Percentiles rank a stretch among this genome's conserved stretches.
These are phyloP conservation scores for Aphanomyces astaci DNA, from an alignment of 352 stramenopile genomes.

Conservation along the genomic window DNA sequence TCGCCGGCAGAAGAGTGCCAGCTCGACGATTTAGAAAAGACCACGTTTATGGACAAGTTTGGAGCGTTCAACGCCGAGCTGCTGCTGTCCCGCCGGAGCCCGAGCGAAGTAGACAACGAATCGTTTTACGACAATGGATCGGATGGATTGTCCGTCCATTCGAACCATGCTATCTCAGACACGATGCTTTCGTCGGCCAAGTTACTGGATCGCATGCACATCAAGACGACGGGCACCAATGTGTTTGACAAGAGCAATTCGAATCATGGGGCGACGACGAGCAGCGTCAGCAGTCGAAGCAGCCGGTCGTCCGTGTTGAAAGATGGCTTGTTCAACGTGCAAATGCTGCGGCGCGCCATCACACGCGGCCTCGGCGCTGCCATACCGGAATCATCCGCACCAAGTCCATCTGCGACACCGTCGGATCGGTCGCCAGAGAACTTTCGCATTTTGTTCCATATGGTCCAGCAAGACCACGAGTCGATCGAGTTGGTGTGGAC, in stretches of 20 bases:
- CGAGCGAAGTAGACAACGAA: background rate
- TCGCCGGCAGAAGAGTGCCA: constrained; percentile 74
- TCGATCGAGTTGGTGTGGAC: constrained; percentile 93
- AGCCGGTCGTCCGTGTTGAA: background rate
- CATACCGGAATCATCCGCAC: background rate
- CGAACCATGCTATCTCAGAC: background rate
- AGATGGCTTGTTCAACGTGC: background rate
- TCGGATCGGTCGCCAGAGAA: constrained; percentile 57
- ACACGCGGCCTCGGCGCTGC: background rate
- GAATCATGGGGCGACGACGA: background rate
- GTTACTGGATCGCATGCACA: constrained; percentile 3
- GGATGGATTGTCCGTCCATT: too few species aligned
- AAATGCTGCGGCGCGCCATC: background rate
- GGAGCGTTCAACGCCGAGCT: constrained; percentile 18
- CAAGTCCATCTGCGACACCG: too few species aligned
- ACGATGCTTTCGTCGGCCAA: background rate
- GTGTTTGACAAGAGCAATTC: background rate
- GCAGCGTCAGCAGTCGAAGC: background rate
- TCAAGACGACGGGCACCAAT: background rate
- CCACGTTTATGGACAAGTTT: constrained; percentile 18
- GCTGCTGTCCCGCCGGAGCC: background rate
- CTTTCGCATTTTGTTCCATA: constrained; percentile 93
- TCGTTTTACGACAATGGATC: constrained; percentile 16
- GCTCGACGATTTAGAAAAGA: constrained; percentile 49
- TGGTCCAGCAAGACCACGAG: constrained; percentile 87